Percentiles rank a stretch among this genome's conserved stretches.
phyloP scores from a whole-genome alignment of 345 rosid species.

The Kernera saxatilis region DNA sequence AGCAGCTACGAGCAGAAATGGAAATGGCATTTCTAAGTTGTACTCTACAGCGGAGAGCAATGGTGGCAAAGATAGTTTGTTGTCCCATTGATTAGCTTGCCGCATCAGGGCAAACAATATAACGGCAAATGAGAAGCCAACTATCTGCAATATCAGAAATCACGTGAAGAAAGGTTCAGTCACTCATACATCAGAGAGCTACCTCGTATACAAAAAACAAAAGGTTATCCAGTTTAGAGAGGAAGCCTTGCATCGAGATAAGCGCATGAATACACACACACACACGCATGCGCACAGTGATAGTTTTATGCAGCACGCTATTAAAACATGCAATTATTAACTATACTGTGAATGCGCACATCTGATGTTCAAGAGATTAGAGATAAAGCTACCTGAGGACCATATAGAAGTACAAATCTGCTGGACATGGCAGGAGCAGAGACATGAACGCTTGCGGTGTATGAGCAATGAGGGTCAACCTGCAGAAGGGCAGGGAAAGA shows the following conservation, averaged over 20 bases:
- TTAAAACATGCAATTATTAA: neutral
- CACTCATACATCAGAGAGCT: neutral
- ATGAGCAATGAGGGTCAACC: constrained; percentile 99
- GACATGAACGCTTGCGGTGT: constrained; percentile 54
- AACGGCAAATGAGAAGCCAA: constrained; percentile 47
- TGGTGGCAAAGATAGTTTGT: constrained; percentile 61
- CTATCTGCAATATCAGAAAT: constrained; percentile 28
- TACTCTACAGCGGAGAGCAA: constrained; percentile 65
- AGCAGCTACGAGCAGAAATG: constrained; percentile 52
- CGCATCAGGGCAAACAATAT: constrained; percentile 76
- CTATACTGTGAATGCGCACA: neutral
- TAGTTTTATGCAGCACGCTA: neutral
- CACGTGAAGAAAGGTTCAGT: constrained; percentile 20
- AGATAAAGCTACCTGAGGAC: constrained; percentile 55
- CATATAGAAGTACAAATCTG: constrained; percentile 73
- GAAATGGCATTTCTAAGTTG: constrained; percentile 77
- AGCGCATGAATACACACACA: neutral
- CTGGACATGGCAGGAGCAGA: constrained; percentile 66
- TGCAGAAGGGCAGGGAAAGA: constrained; percentile 33
- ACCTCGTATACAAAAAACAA: neutral
- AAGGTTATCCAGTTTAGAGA: neutral
- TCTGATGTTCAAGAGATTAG: constrained; percentile 5
- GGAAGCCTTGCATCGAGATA: neutral
- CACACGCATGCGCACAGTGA: neutral
- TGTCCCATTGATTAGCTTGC: constrained; percentile 75